Percentiles rank a stretch among this genome's conserved stretches.
Evolutionary conservation across 345 rosid genomes (phyloP).

Genomic region (Moringa oleifera): DNA sequence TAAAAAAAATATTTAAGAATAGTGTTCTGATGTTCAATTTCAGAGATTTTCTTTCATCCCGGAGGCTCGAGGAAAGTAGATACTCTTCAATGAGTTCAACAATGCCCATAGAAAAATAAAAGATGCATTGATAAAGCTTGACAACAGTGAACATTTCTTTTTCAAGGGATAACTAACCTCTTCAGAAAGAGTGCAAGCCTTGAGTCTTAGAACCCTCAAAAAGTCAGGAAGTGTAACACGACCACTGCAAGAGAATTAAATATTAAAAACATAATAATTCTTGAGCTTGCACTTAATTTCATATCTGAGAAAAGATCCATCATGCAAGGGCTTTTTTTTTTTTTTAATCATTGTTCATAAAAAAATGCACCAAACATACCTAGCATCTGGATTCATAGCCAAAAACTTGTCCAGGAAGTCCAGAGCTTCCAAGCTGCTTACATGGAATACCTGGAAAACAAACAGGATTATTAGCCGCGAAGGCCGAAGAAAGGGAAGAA

Average conservation of each 20-base stretch:
- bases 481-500: background rate
- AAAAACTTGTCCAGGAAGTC: slow-evolving; percentile 74
- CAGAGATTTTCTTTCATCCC: too few relatives aligned
- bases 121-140: background rate
- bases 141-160: background rate
- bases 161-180: slow-evolving; percentile 41
- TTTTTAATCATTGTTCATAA: background rate
- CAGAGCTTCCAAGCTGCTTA: slow-evolving; percentile 71
- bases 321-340: background rate
- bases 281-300: too few relatives aligned
- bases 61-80: background rate
- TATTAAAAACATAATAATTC: too few relatives aligned
- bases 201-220: slow-evolving; percentile 50
- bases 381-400: slow-evolving; percentile 78
- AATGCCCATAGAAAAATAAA: too few relatives aligned
- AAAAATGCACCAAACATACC: slow-evolving; percentile 38
- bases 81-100: background rate
- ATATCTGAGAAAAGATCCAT: too few relatives aligned
- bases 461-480: slow-evolving; percentile 13
- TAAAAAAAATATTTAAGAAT: too few relatives aligned
- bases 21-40: background rate
- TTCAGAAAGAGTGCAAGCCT: slow-evolving; percentile 53
- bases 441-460: slow-evolving; percentile 59
- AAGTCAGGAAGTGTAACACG: slow-evolving; percentile 54
- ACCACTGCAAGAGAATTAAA: slow-evolving; percentile 53